Evolutionary conservation across 2,329 filamentous ascomycete species (phyloP), one percentile per base, ranked within the genome.

Genomic region (Neonectria sp.): DNA sequence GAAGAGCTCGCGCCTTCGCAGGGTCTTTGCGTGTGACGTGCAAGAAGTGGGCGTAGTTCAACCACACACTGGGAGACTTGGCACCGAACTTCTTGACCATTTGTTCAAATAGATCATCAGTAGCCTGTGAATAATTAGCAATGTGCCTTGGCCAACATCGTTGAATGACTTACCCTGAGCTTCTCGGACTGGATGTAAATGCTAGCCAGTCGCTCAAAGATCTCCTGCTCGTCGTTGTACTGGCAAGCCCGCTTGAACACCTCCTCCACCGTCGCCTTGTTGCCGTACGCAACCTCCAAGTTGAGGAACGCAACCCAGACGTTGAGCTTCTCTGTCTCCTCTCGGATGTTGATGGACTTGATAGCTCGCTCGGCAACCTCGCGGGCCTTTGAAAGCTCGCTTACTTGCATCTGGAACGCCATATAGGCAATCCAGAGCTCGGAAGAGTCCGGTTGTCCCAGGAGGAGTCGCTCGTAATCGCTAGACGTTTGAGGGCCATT

Each of bases 371-470:
- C 93, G 2, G 94, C 95, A 66, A 98, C 92, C 71, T 95, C 93
- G 55, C 95, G 91, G 13, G 96, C 95, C 81, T 95, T 96, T 68
- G 92, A 90, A 24, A 97, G 86, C 82, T 99, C 96, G 78, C 94
- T 94, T 59, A 97, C 89, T 78, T 97, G 92, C 80, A 98, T 91
- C 82, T 98, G 94, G 88, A 97, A 97, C n/a, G 95, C 95, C 94
- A 99, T 98, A 83, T 99, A 99, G 72, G 94, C 90, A 61, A 98
- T 93, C 96, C 96, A 99, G 31, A 98, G 88, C 68, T 92, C 86
- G 1, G 95, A 97, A n/a, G 93, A 95, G 82, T 98, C 95, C 3
- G 96, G 95, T 79, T 97, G 93, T 63, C 95, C 94, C 25, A 99
- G 89, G 48, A 99, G 89, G 27, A 98, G 90, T 73, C 96, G 92